Evolutionary conservation across 768 basidiomycete genomes (phyloP).

Genomic region (Cystofilobasidium ferigula): DNA sequence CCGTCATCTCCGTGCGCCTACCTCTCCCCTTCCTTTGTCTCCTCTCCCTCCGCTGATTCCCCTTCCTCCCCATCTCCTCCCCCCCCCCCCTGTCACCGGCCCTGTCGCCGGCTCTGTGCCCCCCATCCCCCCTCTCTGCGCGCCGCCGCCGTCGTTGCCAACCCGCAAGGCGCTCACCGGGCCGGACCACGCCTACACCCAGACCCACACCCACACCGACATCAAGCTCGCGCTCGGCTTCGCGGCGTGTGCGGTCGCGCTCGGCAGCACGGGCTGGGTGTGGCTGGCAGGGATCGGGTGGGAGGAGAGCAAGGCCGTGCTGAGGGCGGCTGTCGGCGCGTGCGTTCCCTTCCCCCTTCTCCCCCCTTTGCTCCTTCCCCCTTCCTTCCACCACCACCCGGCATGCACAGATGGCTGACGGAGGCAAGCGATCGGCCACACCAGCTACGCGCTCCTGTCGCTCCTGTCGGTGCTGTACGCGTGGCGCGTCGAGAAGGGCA

Average conservation of each 20-base stretch:
- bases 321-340: slow-evolving; percentile 68
- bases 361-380: not conserved
- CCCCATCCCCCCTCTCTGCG: too few relatives aligned
- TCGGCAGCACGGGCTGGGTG: slow-evolving; percentile 52
- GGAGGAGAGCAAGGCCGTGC: slow-evolving; percentile 68
- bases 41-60: not conserved
- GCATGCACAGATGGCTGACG: not conserved
- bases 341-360: slow-evolving; percentile 41
- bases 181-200: slow-evolving; percentile 53
- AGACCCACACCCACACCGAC: slow-evolving; percentile 77
- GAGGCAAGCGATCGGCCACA: not conserved
- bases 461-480: slow-evolving; percentile 63
- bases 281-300: slow-evolving; percentile 85
- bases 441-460: slow-evolving; percentile 68
- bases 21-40: not conserved
- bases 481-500: slow-evolving; percentile 73
- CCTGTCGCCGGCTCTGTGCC: too few relatives aligned
- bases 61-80: not conserved
- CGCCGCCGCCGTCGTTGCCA: too few relatives aligned
- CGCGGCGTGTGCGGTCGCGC: slow-evolving; percentile 69
- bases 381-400: not conserved
- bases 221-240: slow-evolving; percentile 78
- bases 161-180: slow-evolving; percentile 23
- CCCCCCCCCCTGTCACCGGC: too few relatives aligned
- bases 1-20: not conserved